phyloP scores from a whole-genome alignment of 2,329 filamentous ascomycete genomes.

The Alternaria tenuissima region DNA sequence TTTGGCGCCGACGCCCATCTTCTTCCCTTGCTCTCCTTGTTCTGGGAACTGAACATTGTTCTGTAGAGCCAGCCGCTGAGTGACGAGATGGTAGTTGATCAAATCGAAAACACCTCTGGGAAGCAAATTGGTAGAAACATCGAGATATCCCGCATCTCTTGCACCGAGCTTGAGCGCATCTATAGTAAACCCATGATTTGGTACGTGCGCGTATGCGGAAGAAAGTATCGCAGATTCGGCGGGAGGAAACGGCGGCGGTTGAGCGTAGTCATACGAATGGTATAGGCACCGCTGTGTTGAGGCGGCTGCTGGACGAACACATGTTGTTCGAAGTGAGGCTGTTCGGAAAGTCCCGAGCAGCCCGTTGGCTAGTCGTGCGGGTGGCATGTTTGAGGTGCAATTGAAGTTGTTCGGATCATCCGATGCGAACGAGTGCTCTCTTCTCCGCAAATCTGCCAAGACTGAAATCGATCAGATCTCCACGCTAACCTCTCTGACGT shows the following conservation, averaged over 20 bases:
- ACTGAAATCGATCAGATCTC: conserved; percentile 21
- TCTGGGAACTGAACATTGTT: conserved; percentile 56
- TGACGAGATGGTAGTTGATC: conserved; percentile 78
- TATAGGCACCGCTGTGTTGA: conserved; percentile 37
- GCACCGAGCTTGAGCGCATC: conserved; percentile 78
- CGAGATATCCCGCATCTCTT: conserved; percentile 83
- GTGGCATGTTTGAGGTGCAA: conserved; percentile 35
- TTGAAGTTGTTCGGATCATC: conserved; percentile 18
- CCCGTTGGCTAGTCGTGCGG: conserved; percentile 34
- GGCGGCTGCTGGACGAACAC: conserved; percentile 18
- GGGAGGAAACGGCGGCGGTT: conserved; percentile 68
- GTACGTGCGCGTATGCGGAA: conserved; percentile 81
- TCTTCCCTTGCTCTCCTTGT: conserved; percentile 41
- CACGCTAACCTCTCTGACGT: conserved; percentile 7
- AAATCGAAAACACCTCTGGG: conserved; percentile 82
- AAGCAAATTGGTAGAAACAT: conserved; percentile 84
- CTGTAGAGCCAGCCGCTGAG: conserved; percentile 68
- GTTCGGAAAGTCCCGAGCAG: conserved; percentile 36
- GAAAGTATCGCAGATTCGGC: conserved; percentile 80
- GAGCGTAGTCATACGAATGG: conserved; percentile 49
- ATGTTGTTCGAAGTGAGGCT: conserved; percentile 17
- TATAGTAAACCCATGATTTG: conserved; percentile 80
- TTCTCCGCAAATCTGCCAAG: conserved; percentile 34
- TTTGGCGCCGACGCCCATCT: conserved; percentile 65
- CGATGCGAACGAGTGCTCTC: conserved; percentile 27